phyloP scores from a whole-genome alignment of 139 green algal species.

The Spirogloea muscicola region DNA sequence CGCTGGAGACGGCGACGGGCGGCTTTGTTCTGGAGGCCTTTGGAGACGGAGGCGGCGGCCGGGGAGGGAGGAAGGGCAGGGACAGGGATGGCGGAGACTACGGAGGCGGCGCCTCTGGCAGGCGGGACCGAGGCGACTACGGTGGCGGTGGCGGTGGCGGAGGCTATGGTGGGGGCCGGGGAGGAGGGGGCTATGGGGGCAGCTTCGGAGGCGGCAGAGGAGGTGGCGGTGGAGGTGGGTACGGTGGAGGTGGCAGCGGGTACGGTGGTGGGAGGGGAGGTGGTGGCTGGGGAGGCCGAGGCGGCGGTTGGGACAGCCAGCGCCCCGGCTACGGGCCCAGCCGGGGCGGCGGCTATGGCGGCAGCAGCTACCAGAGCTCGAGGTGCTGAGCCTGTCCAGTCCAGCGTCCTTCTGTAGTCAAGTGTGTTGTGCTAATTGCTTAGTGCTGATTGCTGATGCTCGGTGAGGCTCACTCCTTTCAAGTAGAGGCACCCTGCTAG shows the following conservation, averaged over 20 bases:
- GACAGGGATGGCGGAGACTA: slow-evolving; percentile 34
- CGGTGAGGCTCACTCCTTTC: no score
- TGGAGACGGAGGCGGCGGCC: slow-evolving; percentile 4
- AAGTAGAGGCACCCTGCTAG: no score
- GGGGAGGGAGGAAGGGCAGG: slow-evolving; percentile 6
- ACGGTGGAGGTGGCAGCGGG: slow-evolving; percentile 26
- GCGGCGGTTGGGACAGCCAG: slow-evolving; percentile 4
- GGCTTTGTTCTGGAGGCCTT: not conserved
- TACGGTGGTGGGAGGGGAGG: slow-evolving; percentile 28
- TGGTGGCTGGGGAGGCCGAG: slow-evolving; percentile 15
- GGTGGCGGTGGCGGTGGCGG: slow-evolving; percentile 33
- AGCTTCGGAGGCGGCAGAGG: no score
- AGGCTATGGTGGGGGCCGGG: slow-evolving; percentile 42
- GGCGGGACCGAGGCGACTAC: slow-evolving; percentile 23
- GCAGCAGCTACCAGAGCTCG: no score
- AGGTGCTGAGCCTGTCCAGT: no score
- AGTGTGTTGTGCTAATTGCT: no score
- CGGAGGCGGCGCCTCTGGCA: slow-evolving; percentile 47
- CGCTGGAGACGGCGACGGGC: slow-evolving; percentile 41
- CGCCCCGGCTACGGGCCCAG: no score
- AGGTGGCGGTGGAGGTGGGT: slow-evolving; percentile 4
- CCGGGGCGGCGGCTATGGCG: no score
- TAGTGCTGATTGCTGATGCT: no score
- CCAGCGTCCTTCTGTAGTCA: no score
- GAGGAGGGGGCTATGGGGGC: slow-evolving; percentile 23